Conservation (phyloP, 2,329 filamentous ascomycete genomes). For the Myriosclerotinia duriaeana region DNA sequence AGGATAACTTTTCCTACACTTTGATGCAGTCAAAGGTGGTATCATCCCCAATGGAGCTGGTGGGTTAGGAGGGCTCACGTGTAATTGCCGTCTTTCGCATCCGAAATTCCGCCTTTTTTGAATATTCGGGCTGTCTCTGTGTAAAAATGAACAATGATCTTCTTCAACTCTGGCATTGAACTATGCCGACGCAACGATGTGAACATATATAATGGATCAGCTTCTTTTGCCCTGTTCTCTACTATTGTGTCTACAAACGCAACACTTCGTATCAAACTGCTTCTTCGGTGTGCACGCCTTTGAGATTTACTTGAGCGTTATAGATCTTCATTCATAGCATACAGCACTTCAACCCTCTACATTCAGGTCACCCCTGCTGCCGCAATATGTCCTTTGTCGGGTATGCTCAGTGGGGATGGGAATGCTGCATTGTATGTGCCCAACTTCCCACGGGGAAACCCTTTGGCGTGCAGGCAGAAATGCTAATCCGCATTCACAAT, state of each 20-base stretch:
- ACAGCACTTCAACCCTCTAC: not conserved
- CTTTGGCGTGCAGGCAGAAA: not conserved
- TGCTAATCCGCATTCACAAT: not conserved
- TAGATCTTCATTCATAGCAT: not conserved
- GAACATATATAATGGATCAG: not conserved
- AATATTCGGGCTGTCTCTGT: not conserved
- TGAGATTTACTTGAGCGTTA: not conserved
- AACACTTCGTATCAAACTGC: not conserved
- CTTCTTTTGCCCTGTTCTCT: not conserved
- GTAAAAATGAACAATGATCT: not conserved
- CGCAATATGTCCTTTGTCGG: constrained; percentile 2
- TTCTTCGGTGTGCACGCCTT: too few relatives aligned
- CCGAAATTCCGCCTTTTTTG: not conserved
- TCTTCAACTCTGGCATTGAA: not conserved
- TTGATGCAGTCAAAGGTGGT: not conserved
- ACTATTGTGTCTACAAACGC: not conserved
- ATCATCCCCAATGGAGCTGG: not conserved
- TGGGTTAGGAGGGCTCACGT: not conserved
- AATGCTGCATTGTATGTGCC: constrained; percentile 21
- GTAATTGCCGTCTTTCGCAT: not conserved
- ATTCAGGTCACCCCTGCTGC: not conserved
- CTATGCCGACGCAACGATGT: not conserved
- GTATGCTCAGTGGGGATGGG: constrained; percentile 22
- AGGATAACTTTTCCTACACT: not conserved
- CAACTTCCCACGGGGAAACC: not conserved